Conservation (phyloP, 805 yeast species). For the Tetrapisispora namnaoensis region DNA sequence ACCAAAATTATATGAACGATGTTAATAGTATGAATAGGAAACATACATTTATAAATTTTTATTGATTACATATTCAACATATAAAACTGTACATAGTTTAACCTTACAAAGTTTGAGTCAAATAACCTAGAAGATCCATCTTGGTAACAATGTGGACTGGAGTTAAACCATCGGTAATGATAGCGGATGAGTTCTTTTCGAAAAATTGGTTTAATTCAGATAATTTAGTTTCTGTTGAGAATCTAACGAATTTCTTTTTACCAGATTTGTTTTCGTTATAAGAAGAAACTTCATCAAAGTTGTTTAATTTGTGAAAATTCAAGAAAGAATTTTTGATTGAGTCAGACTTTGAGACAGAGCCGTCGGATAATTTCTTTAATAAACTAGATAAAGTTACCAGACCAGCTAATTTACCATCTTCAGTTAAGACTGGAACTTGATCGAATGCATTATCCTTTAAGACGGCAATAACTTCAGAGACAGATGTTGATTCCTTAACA, state of each 20-base stretch:
- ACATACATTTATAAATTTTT: not conserved
- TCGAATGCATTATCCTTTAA: conserved; percentile 72
- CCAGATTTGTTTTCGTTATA: conserved; percentile 52
- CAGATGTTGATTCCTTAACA: conserved; percentile 49
- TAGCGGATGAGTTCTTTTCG: conserved; percentile 76
- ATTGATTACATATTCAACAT: not conserved
- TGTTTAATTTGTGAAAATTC: conserved; percentile 65
- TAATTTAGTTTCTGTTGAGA: conserved; percentile 56
- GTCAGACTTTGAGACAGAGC: conserved; percentile 46
- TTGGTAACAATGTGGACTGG: conserved; percentile 82
- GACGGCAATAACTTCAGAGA: conserved; percentile 55
- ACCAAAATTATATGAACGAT: not conserved
- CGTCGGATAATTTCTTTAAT: conserved; percentile 55
- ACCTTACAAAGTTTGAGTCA: conserved; percentile 15
- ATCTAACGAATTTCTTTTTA: conserved; percentile 56
- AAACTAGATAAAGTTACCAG: conserved; percentile 66
- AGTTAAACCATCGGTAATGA: conserved; percentile 65
- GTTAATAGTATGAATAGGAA: not conserved
- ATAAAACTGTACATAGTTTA: not conserved
- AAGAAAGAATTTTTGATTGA: conserved; percentile 41
- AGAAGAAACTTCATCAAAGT: conserved; percentile 48
- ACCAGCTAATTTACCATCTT: conserved; percentile 56
- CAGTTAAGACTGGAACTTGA: conserved; percentile 65
- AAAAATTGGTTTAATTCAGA: conserved; percentile 65
- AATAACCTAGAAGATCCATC: conserved; percentile 63